Conservation (phyloP, 768 basidiomycete genomes). For the Jaapia argillacea region DNA sequence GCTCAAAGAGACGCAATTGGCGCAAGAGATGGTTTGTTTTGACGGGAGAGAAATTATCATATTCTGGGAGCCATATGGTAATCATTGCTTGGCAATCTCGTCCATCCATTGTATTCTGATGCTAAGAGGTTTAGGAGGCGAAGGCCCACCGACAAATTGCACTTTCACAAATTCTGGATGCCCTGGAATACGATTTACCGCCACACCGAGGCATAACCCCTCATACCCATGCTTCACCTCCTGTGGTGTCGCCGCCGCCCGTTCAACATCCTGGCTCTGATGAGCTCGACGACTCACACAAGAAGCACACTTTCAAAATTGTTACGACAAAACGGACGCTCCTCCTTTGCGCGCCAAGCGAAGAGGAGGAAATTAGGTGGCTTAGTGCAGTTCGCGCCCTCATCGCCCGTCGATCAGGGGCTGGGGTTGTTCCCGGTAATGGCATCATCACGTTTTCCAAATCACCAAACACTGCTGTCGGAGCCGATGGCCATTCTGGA, state of each 20-base stretch:
- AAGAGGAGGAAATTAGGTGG: constrained; percentile 99
- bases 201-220: constrained; percentile 29
- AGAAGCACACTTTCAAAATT: constrained; percentile 80
- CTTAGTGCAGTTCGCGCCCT: constrained; percentile 89
- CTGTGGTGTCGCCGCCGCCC: constrained; percentile 25
- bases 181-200: constrained; percentile 76
- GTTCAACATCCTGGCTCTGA: constrained; percentile 16
- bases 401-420: constrained; percentile 55
- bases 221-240: constrained; percentile 16
- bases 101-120: too few relatives aligned
- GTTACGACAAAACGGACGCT: constrained; percentile 89
- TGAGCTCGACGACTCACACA: constrained; percentile 34
- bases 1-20: constrained; percentile 89
- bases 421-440: constrained; percentile 22
- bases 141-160: constrained; percentile 83
- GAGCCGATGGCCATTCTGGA: constrained; percentile 8
- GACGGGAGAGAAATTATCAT: constrained; percentile 80
- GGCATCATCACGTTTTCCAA: background rate
- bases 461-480: background rate
- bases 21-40: constrained; percentile 95
- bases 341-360: constrained; percentile 85
- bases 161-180: constrained; percentile 80
- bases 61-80: constrained; percentile 94
- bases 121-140: constrained; percentile 78
- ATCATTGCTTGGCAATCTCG: constrained; percentile 19